Percentiles rank a stretch among this genome's conserved stretches.
These are phyloP conservation scores for Maudiozyma barnettii DNA, from an alignment of 805 yeast genomes.

Conservation along the genomic window DNA sequence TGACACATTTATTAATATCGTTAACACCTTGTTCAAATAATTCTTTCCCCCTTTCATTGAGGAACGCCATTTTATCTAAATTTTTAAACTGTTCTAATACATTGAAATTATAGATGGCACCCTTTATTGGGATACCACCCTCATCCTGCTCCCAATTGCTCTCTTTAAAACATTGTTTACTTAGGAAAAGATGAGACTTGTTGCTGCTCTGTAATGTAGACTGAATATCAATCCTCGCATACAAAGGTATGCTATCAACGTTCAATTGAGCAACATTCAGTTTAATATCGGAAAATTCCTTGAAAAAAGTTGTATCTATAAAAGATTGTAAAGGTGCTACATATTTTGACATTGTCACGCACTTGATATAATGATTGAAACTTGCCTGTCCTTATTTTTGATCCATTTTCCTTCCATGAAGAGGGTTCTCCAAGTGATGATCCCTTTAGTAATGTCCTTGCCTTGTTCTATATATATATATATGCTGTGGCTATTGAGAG, in stretches of 20 bases:
- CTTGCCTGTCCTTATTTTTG: neutral
- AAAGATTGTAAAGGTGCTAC: constrained; percentile 51
- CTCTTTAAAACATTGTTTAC: constrained; percentile 29
- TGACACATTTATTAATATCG: constrained; percentile 20
- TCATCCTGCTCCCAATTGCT: constrained; percentile 1
- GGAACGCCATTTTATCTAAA: constrained; percentile 50
- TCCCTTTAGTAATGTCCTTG: too few species aligned
- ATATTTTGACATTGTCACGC: constrained; percentile 16
- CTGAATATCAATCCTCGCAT: constrained; percentile 20
- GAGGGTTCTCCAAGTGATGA: too few species aligned
- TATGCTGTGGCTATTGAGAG: too few species aligned
- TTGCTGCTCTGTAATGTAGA: constrained; percentile 9
- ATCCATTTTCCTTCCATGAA: too few species aligned
- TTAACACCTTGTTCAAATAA: constrained; percentile 20
- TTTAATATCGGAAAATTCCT: constrained; percentile 60
- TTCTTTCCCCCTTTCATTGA: constrained; percentile 36
- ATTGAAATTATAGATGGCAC: constrained; percentile 53
- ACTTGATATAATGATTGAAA: neutral
- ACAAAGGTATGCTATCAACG: constrained; percentile 21
- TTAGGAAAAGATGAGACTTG: constrained; percentile 16
- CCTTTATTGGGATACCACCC: constrained; percentile 20
- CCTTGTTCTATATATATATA: too few species aligned
- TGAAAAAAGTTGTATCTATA: constrained; percentile 82
- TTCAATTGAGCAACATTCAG: constrained; percentile 59
- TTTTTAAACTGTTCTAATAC: constrained; percentile 78